Evolutionary conservation across 2,329 filamentous ascomycete species (phyloP).

Genomic region (Trichoderma oligosporum): DNA sequence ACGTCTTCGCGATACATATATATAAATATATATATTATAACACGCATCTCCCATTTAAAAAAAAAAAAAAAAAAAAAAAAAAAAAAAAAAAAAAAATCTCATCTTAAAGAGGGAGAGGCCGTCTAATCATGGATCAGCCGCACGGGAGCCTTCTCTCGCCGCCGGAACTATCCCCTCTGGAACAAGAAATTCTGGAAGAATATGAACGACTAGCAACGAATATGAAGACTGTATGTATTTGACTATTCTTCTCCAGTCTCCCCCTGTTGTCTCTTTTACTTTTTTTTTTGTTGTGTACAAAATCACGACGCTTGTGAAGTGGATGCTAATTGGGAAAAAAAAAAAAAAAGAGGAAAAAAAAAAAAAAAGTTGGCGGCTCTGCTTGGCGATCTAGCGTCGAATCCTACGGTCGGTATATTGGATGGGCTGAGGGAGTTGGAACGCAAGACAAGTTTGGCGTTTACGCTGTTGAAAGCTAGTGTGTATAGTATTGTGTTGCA

Average conservation of each 20-base stretch:
- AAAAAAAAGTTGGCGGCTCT: slow-evolving; percentile 54
- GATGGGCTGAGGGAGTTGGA: slow-evolving; percentile 85
- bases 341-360: background rate
- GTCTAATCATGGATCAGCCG: slow-evolving; percentile 22
- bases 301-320: too few species aligned
- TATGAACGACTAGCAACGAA: slow-evolving; percentile 85
- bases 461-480: slow-evolving; percentile 93
- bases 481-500: slow-evolving; percentile 98
- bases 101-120: background rate
- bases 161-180: slow-evolving; percentile 68
- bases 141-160: slow-evolving; percentile 36
- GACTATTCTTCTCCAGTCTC: background rate
- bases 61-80: background rate
- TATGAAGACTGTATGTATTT: slow-evolving; percentile 70
- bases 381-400: slow-evolving; percentile 61
- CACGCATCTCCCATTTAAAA: background rate
- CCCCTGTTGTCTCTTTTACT: background rate
- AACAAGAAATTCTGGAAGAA: slow-evolving; percentile 93
- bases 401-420: slow-evolving; percentile 75
- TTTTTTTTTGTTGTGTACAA: background rate
- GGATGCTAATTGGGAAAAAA: background rate
- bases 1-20: too few species aligned
- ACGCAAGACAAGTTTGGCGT: slow-evolving; percentile 90
- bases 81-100: background rate
- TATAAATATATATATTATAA: too few species aligned